Conservation (phyloP, 495 filamentous ascomycete genomes). For the Cenococcum geophilum region DNA sequence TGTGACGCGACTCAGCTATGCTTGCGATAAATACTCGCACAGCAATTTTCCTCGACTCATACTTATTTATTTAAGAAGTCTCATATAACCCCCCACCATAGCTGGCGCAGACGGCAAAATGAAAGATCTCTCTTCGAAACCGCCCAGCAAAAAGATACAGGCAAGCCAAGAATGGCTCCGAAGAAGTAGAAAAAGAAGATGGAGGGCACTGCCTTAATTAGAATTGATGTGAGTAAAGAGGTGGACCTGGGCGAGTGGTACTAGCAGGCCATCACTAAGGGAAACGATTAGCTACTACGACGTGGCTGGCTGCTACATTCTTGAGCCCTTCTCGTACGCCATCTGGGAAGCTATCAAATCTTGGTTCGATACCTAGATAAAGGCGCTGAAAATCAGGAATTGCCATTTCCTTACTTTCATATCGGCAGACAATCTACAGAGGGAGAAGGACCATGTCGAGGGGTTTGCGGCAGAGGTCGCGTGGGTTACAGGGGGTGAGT, state of each 20-base stretch:
- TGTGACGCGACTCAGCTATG: not conserved
- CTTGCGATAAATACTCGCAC: not conserved
- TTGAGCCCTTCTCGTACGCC: slow-evolving; percentile 70
- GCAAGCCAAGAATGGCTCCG: slow-evolving; percentile 22
- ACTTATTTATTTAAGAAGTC: not conserved
- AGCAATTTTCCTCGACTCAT: not conserved
- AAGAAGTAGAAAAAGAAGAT: slow-evolving; percentile 17
- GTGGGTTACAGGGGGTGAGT: slow-evolving; percentile 91
- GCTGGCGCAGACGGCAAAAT: slow-evolving; percentile 21
- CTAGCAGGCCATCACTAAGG: slow-evolving; percentile 90
- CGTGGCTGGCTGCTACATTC: slow-evolving; percentile 91
- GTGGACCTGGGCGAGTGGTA: slow-evolving; percentile 93
- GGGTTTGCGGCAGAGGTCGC: slow-evolving; percentile 97
- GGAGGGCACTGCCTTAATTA: slow-evolving; percentile 64
- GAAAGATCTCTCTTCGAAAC: slow-evolving; percentile 26
- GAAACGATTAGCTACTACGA: slow-evolving; percentile 89
- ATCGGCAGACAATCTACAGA: slow-evolving; percentile 70
- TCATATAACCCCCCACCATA: slow-evolving; percentile 8
- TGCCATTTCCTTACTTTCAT: slow-evolving; percentile 94
- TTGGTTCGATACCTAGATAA: slow-evolving; percentile 83
- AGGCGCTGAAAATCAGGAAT: slow-evolving; percentile 85
- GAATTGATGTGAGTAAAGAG: slow-evolving; percentile 76
- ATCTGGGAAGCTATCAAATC: slow-evolving; percentile 90
- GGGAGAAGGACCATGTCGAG: slow-evolving; percentile 95
- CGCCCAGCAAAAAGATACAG: not conserved